Conservation (phyloP, 345 rosid species). For the thale cress (Arabidopsis thaliana) region TAIR10.1 NC_003074.8:3788501-3789000, state of each 20-base stretch:
- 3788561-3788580: slow-evolving; percentile 87
- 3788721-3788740: slow-evolving; percentile 69
- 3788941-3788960: slow-evolving; percentile 85
- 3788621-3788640: slow-evolving; percentile 57
- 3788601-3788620: slow-evolving; percentile 72
- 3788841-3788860: slow-evolving; percentile 95
- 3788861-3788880: slow-evolving; percentile 77
- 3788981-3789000: slow-evolving; percentile 98
- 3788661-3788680: slow-evolving; percentile 77
- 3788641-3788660: slow-evolving; percentile 86
- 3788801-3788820: slow-evolving; percentile 88
- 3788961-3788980: slow-evolving; percentile 91
- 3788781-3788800: slow-evolving; percentile 81
- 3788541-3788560: slow-evolving; percentile 94
- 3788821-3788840: slow-evolving; percentile 77
- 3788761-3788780: slow-evolving; percentile 76
- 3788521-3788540: slow-evolving; percentile 96
- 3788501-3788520: slow-evolving; percentile 72
- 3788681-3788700: slow-evolving; percentile 78
- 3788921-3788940: slow-evolving; percentile 90
- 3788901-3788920: slow-evolving; percentile 89
- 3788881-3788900: slow-evolving; percentile 60
- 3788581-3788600: slow-evolving; percentile 97
- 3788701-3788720: slow-evolving; percentile 87
- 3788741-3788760: slow-evolving; percentile 60